Evolutionary conservation across 768 basidiomycete genomes (phyloP).

Genomic region (Xerocomellus chrysenteron): DNA sequence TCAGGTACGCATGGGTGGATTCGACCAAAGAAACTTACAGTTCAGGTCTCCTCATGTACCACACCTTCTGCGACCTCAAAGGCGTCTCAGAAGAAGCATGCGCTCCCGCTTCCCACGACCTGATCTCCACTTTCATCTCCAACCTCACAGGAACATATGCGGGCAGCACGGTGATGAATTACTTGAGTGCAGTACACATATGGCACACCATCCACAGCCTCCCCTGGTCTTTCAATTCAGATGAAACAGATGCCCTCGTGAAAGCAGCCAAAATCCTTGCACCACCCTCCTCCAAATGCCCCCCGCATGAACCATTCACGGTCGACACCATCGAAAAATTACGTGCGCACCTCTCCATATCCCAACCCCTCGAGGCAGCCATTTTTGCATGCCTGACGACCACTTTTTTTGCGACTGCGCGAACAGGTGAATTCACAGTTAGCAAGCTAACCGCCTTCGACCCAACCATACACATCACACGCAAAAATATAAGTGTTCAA

Average conservation of each 20-base stretch:
- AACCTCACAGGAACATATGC: neutral
- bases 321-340: neutral
- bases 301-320: neutral
- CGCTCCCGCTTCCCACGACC: too few species aligned
- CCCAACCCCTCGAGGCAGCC: neutral
- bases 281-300: neutral
- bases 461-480: too few species aligned
- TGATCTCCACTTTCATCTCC: neutral
- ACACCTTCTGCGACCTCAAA: neutral
- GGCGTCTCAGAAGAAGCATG: too few species aligned
- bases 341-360: neutral
- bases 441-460: too few species aligned
- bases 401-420: too few species aligned
- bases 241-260: neutral
- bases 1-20: too few species aligned
- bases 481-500: too few species aligned
- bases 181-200: neutral
- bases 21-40: neutral
- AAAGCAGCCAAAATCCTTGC: neutral
- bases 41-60: neutral
- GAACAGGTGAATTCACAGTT: too few species aligned
- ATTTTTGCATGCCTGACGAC: neutral
- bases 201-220: neutral
- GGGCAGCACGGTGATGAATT: neutral
- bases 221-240: neutral